Conservation (phyloP, 345 rosid genomes). For the Citrus australasica region DNA sequence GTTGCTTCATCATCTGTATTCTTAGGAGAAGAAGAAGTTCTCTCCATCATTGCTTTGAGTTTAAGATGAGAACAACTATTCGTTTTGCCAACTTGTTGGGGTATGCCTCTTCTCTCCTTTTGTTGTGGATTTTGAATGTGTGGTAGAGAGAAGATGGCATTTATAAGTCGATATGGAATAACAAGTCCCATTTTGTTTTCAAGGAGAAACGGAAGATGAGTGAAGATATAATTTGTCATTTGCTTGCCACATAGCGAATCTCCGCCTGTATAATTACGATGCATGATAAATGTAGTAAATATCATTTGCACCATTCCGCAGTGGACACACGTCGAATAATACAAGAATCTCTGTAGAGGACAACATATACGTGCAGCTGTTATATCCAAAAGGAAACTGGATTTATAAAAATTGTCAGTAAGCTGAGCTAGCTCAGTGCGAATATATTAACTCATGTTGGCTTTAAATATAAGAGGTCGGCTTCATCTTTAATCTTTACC, state of each 20-base stretch:
- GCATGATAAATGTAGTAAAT: not conserved
- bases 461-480: not conserved
- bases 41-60: constrained; percentile 20
- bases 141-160: constrained; percentile 24
- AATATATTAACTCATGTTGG: not conserved
- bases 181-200: not conserved
- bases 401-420: no score
- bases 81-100: constrained; percentile 8
- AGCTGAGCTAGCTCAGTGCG: not conserved
- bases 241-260: not conserved
- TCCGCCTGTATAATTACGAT: not conserved
- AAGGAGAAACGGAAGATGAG: not conserved
- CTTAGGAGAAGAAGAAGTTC: constrained; percentile 12
- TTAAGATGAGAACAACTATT: not conserved
- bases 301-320: not conserved
- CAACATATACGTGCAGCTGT: not conserved
- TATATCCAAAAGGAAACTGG: not conserved
- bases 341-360: not conserved
- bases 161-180: not conserved
- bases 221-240: not conserved
- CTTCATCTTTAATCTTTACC: not conserved
- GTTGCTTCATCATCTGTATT: constrained; percentile 11
- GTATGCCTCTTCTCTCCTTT: not conserved
- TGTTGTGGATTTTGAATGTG: constrained; percentile 28
- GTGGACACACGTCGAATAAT: not conserved